Evolutionary conservation across 345 rosid species (phyloP), one percentile per base, ranked within the genome.

Genomic region (Mercurialis annua): DNA sequence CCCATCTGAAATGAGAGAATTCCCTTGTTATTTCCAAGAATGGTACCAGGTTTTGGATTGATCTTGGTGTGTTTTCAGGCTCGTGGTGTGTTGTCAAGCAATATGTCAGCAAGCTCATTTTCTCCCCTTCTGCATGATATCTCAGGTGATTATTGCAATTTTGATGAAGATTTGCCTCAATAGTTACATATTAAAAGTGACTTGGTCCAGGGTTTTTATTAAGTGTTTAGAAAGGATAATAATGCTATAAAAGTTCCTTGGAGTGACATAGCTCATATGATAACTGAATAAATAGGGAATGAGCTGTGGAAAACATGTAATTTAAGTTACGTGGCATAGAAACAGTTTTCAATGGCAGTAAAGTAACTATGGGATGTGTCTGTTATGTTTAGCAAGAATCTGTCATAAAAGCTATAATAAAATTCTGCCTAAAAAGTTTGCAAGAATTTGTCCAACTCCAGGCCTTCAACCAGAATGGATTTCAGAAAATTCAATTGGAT

Each of bases 401-500:
- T 0, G 92, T 92, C 67, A 66, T 86, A 7, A 85, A 89, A 4
- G 82, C 92, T 40, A 78, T 77, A 31, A 83, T 90, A 68, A 94
- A 94, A 79, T 82, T 89, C 42, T 84, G 96, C 69, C 88, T 95
- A 30, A 95, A 90, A 81, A 95, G 98, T 79, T 77, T 92, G 71
- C 97, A 83, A 88, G 98, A 95, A 83, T 90, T 84, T 80, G 98
- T 88, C 21, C 81, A 98, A 38, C 90, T 94, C 40, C 93, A 89
- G 75, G 90, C 99, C 43, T 86, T 92, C 74, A 92, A 92, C 73
- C 79, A 97, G 52, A 90, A 97, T 67, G 99, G 99, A 65, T 92
- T 94, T 79, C 99, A 94, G 80, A 98, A 94, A 77, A 94, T 92
- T 77, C 99, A 91, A 79, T 68, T 94, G 76, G 99, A 94, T 78